These are phyloP conservation scores for Amphicarpaea edgeworthii DNA, from an alignment of 306 rosid species.

Conservation along the genomic window DNA sequence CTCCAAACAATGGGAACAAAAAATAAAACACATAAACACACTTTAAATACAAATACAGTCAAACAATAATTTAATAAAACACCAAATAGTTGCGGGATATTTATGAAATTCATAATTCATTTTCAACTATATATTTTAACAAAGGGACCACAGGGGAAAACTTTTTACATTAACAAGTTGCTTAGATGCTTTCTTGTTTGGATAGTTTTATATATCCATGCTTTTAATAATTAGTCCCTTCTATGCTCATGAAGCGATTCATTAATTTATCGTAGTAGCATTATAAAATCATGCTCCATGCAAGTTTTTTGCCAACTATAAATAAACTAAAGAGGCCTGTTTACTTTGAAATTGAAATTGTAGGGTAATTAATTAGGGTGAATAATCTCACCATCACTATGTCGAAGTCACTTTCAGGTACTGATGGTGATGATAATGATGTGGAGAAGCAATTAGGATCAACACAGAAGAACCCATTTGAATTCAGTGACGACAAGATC, in stretches of 20 bases:
- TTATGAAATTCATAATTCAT: not conserved
- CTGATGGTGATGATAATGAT: too few species aligned
- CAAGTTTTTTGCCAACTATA: conserved; percentile 3
- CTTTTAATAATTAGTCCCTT: not conserved
- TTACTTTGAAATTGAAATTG: conserved; percentile 3
- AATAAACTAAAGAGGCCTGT: not conserved
- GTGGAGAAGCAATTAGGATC: too few species aligned
- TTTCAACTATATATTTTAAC: not conserved
- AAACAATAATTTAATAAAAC: too few species aligned
- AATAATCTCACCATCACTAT: not conserved
- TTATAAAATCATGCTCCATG: not conserved
- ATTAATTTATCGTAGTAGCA: too few species aligned
- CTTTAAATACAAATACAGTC: too few species aligned
- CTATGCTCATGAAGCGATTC: too few species aligned
- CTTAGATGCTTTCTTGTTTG: not conserved
- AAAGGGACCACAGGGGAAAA: not conserved
- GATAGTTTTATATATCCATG: not conserved
- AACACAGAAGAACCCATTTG: conserved; percentile 43
- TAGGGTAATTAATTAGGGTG: not conserved
- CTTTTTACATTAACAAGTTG: not conserved
- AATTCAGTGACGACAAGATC: conserved; percentile 34
- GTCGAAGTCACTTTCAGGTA: conserved; percentile 22
- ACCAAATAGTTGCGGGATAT: too few species aligned
- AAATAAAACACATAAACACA: too few species aligned
- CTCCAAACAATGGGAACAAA: too few species aligned